Percentiles rank a stretch among this genome's conserved stretches.
These are phyloP conservation scores for Meyerozyma elateridarum DNA, from an alignment of 1,139 yeast species.

Conservation along the genomic window DNA sequence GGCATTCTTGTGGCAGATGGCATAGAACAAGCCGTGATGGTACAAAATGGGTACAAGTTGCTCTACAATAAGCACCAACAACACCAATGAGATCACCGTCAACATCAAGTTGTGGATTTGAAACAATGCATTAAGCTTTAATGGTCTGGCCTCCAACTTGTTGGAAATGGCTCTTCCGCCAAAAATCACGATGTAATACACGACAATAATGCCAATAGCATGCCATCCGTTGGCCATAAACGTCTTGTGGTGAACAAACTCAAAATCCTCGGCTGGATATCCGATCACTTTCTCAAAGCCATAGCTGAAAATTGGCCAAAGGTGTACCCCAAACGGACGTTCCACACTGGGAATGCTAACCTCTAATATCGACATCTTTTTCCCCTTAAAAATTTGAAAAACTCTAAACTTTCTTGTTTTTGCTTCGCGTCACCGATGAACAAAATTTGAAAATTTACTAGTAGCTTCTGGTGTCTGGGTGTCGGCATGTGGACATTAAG, in stretches of 20 bases:
- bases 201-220: constrained; percentile 58
- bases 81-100: constrained; percentile 62
- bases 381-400: no score
- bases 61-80: constrained; percentile 70
- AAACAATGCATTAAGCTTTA: constrained; percentile 58
- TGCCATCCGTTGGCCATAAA: constrained; percentile 65
- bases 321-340: constrained; percentile 82
- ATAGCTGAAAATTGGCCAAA: constrained; percentile 82
- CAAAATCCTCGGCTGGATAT: constrained; percentile 68
- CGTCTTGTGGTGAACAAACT: constrained; percentile 62
- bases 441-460: no score
- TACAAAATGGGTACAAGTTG: constrained; percentile 80
- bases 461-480: no score
- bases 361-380: no score
- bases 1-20: constrained; percentile 75
- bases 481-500: no score
- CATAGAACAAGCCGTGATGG: constrained; percentile 75
- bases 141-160: constrained; percentile 52
- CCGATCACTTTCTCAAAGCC: constrained; percentile 50
- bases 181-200: constrained; percentile 76
- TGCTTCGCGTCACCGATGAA: no score
- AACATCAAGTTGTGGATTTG: constrained; percentile 78
- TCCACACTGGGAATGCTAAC: constrained; percentile 55
- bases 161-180: constrained; percentile 61
- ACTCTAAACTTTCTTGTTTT: no score